Evolutionary conservation across 2,329 filamentous ascomycete genomes (phyloP), one percentile per base, ranked within the genome.

Genomic region (Stagonosporopsis rhizophila): DNA sequence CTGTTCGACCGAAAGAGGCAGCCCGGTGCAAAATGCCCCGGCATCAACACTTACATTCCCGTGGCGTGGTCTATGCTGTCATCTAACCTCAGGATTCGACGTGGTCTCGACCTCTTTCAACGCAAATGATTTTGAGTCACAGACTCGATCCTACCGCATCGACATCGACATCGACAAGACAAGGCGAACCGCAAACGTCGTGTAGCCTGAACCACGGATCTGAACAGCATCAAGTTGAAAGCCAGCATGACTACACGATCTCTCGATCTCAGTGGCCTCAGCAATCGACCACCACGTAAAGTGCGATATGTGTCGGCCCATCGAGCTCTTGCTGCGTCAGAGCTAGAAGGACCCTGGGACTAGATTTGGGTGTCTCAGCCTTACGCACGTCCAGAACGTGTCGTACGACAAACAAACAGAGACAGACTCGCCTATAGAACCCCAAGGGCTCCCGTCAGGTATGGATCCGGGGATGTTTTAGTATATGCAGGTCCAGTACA

Each of bases 371-470:
- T 65, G 62, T 66, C 59, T 70, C 66, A 71, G 66, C 67, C 68
- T 50, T 71, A 70, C 56, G 61, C 58, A 62, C 54, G 58, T 66
- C 67, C 62, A 69, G 68, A 68, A 63, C 64, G 60, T 62, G 46
- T 56, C 44, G 63, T 62, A 53, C 60, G 58, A 59, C 55, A 42
- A 56, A 44, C 38, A 51, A 39, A 54, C 42, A 44, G 51, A 67
- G 58, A 59, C 60, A 63, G 15, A 51, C 49, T 34, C 44, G 46
- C 41, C 53, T 58, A 47, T 52, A 55, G 52, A 50, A 32, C 41
- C 50, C 49, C 48, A 44, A 42, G 42, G 49, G 48, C 52, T 50
- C 48, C 44, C 42, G 56, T 60, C 57, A 56, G 30, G 47, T 48
- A 59, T 45, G 30, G 56, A 52, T 61, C 52, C 56, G 60, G 60